phyloP scores from a whole-genome alignment of 2,329 filamentous ascomycete species.

The Colletotrichum coccodes region DNA sequence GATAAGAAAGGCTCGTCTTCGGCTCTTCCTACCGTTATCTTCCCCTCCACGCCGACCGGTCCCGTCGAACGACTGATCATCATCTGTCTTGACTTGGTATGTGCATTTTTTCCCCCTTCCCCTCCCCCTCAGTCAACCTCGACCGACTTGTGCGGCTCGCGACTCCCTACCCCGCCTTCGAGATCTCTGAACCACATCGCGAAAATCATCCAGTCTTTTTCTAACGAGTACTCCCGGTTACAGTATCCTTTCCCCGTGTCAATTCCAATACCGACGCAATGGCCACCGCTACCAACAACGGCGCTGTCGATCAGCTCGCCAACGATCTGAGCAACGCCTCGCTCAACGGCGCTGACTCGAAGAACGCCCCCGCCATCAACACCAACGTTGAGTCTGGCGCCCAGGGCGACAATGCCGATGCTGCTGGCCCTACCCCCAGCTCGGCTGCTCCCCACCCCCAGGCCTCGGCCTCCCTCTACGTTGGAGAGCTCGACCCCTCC shows the following conservation, averaged over 20 bases:
- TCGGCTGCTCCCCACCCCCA: slow-evolving; percentile 82
- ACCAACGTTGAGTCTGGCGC: slow-evolving; percentile 71
- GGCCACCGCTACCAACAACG: slow-evolving; percentile 67
- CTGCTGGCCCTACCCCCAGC: slow-evolving; percentile 75
- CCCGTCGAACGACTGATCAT: slow-evolving; percentile 25
- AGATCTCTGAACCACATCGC: neutral
- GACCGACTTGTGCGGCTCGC: neutral
- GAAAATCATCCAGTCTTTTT: neutral
- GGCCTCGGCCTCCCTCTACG: slow-evolving; percentile 97
- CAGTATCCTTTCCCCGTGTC: slow-evolving; percentile 30
- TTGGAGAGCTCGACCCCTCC: slow-evolving; percentile 96
- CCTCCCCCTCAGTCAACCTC: neutral
- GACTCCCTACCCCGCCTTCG: neutral
- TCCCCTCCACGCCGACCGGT: slow-evolving; percentile 15
- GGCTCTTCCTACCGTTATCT: slow-evolving; percentile 17
- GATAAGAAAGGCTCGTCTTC: slow-evolving; percentile 26
- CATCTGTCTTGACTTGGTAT: slow-evolving; percentile 31
- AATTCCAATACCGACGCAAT: slow-evolving; percentile 56
- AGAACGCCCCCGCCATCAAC: slow-evolving; percentile 74
- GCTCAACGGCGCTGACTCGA: slow-evolving; percentile 75
- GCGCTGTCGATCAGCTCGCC: slow-evolving; percentile 83
- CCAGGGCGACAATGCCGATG: slow-evolving; percentile 68
- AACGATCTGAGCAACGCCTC: slow-evolving; percentile 79
- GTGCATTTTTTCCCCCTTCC: slow-evolving; percentile 5
- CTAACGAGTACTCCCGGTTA: slow-evolving; percentile 13